These are phyloP conservation scores for Rhodotorula sp. DNA, from an alignment of 1,284 basidiomycete species.

Conservation along the genomic window DNA sequence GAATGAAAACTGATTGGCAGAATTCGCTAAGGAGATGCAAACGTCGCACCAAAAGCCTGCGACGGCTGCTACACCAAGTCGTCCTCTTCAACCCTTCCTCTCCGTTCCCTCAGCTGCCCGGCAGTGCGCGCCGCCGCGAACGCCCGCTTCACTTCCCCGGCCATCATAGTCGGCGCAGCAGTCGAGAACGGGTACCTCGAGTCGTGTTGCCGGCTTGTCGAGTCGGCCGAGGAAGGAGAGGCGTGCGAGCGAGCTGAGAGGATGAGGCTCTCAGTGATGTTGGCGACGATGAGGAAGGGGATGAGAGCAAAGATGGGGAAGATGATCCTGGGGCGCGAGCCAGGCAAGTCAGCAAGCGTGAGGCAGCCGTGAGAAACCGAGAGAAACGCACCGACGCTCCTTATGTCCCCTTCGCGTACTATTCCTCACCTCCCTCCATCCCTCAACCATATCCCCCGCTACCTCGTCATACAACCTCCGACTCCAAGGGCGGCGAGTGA, in stretches of 20 bases:
- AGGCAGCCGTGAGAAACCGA: neutral
- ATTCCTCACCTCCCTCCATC: neutral
- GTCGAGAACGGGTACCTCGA: neutral
- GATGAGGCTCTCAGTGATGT: slow-evolving; percentile 1
- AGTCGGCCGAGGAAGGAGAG: neutral
- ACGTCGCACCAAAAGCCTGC: no score
- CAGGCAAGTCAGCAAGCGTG: neutral
- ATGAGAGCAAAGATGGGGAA: slow-evolving; percentile 4
- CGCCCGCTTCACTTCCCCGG: neutral
- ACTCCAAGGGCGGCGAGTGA: neutral
- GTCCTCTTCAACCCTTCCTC: neutral
- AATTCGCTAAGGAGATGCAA: neutral
- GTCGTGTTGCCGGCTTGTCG: neutral
- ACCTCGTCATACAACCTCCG: slow-evolving; percentile 9
- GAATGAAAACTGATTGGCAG: neutral
- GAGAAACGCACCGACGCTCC: slow-evolving; percentile 14
- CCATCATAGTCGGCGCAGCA: slow-evolving; percentile 3
- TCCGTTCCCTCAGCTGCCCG: neutral
- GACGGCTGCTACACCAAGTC: neutral
- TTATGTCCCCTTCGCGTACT: neutral
- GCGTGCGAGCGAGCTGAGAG: neutral
- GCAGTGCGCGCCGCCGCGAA: neutral
- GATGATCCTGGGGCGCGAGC: slow-evolving; percentile 6
- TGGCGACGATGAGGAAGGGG: slow-evolving; percentile 9
- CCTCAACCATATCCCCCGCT: neutral